A percentile compares a stretch with the other conserved stretches of the same genome.
phyloP scores from a whole-genome alignment of 2,329 filamentous ascomycete genomes.

The Metarhizium robertsii region DNA sequence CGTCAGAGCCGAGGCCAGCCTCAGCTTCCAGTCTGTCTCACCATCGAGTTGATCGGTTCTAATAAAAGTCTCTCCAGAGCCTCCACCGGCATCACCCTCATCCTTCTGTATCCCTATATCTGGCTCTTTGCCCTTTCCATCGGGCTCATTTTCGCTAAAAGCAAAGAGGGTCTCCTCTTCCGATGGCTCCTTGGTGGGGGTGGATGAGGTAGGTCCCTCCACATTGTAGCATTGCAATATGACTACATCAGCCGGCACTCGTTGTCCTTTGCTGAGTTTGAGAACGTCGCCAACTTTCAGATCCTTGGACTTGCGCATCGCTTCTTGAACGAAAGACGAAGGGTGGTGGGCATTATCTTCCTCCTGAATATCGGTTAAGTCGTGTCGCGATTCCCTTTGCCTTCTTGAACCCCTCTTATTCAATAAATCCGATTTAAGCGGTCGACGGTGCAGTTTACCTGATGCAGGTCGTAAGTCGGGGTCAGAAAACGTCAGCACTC shows the following conservation, averaged over 20 bases:
- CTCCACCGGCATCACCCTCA: slow-evolving; percentile 23
- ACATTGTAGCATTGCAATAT: slow-evolving; percentile 72
- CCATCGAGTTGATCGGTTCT: slow-evolving; percentile 94
- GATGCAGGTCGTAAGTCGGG: slow-evolving; percentile 30
- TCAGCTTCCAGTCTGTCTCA: slow-evolving; percentile 97
- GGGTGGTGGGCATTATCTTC: slow-evolving; percentile 46
- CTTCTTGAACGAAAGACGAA: slow-evolving; percentile 50
- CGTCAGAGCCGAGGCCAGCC: slow-evolving; percentile 76
- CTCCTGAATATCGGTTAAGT: slow-evolving; percentile 57
- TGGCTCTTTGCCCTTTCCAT: slow-evolving; percentile 26
- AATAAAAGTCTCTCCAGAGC: slow-evolving; percentile 88
- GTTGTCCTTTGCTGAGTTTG: slow-evolving; percentile 83
- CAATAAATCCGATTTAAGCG: slow-evolving; percentile 34
- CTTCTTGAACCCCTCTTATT: slow-evolving; percentile 21
- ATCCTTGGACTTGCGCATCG: slow-evolving; percentile 74
- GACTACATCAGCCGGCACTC: slow-evolving; percentile 88
- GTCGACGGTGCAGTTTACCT: slow-evolving; percentile 24
- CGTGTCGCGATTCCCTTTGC: slow-evolving; percentile 19
- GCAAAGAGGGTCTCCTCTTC: slow-evolving; percentile 33
- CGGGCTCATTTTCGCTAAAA: slow-evolving; percentile 26
- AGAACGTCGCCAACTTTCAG: slow-evolving; percentile 93
- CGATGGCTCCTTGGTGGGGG: slow-evolving; percentile 19
- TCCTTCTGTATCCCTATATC: slow-evolving; percentile 15
- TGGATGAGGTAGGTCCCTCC: slow-evolving; percentile 33
- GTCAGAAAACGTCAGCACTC: slow-evolving; percentile 63